phyloP scores from a whole-genome alignment of 164 flowering plant genomes.

The Aristolochia californica region DNA sequence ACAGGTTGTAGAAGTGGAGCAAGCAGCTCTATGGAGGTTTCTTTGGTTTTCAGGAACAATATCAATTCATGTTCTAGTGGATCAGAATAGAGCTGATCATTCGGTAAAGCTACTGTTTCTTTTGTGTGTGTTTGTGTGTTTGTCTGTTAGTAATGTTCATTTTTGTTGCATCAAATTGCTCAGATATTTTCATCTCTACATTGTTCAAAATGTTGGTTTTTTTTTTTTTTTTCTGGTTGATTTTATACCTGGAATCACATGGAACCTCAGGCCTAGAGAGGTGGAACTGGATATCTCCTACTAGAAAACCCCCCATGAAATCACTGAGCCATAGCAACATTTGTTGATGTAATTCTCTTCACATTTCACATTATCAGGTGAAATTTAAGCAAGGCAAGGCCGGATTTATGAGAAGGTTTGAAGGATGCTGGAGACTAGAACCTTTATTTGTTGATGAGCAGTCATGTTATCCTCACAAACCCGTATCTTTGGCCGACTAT shows the following conservation, averaged over 20 bases:
- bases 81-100: conserved; percentile 74
- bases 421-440: conserved; percentile 80
- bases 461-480: conserved; percentile 54
- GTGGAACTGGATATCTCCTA: too few relatives aligned
- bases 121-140: not conserved
- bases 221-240: too few relatives aligned
- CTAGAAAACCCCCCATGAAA: too few relatives aligned
- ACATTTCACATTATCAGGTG: conserved; percentile 32
- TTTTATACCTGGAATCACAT: too few relatives aligned
- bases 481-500: conserved; percentile 54
- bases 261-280: too few relatives aligned
- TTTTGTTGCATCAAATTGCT: not conserved
- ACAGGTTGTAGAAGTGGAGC: conserved; percentile 89
- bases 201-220: too few relatives aligned
- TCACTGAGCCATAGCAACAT: too few relatives aligned
- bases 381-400: conserved; percentile 79
- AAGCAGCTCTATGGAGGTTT: conserved; percentile 91
- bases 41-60: conserved; percentile 98
- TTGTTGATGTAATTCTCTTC: too few relatives aligned
- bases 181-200: too few relatives aligned
- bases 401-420: conserved; percentile 86
- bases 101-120: conserved; percentile 36
- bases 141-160: not conserved
- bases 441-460: conserved; percentile 73
- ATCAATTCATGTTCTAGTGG: conserved; percentile 85